Base-by-base conservation (phyloP, 2,329 filamentous ascomycete species). In the Alternaria postmessia region DNA sequence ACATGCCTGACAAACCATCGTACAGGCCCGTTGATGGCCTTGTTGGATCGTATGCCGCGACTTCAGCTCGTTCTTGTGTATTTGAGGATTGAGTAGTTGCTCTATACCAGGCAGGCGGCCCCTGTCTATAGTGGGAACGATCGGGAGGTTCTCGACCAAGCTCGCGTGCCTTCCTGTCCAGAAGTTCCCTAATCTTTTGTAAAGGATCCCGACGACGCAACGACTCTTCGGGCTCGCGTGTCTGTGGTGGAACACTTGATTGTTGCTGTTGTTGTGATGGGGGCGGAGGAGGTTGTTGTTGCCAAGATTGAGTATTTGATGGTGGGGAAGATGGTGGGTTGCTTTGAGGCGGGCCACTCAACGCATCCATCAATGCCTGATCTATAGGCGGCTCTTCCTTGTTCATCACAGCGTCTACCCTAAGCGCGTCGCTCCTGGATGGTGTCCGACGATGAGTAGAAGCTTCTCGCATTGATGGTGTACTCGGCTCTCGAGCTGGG, bases 121-220 rank as follows among this genome's bases (percentile, higher is more conserved):
- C 24, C n/a, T 39, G 56, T 12, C 51, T 48, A 12, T 68, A 63
- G 11, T 64, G 63, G 41, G 67, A 57, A 38, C 67, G 68, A 9
- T 71, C 67, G 12, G 63, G 46, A n/a, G 56, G 56, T n/a, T 59
- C 56, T 44, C 67, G 55, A 18, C 69, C 68, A 47, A 64, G 57
- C 36, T 71, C 68, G 34, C 63, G 64, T 6, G 68, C 66, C 52
- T 72, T 76, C 18, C 64, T 67, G 24, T 71, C 71, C 22, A 76
- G 65, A 41, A 73, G 58, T 11, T 70, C 70, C 12, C 71, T 56
- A 7, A 74, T 70, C 54, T 66, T 71, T 39, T 67, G 63, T 30
- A 77, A 59, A 26, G 70, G 70, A 51, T 72, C 70, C 36, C 65
- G 60, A 26, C 71, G 63, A 3, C 67, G 70, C n/a, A 72, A 59